Evolutionary conservation across 2,329 filamentous ascomycete genomes (phyloP).

Genomic region (Microascus cirrosus): DNA sequence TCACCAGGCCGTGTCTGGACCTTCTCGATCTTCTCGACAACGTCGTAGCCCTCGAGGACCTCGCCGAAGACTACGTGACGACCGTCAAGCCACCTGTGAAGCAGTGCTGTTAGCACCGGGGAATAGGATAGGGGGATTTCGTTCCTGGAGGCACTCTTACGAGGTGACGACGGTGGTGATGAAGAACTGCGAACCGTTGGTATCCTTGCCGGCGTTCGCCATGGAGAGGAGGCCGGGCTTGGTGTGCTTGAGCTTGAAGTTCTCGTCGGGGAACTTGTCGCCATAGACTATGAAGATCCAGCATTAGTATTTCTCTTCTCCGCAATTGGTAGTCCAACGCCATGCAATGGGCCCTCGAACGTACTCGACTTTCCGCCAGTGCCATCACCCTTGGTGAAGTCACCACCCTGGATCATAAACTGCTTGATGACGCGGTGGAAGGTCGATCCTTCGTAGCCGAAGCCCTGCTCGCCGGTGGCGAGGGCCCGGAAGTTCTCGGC

Average conservation of each 20-base stretch:
- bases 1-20: conserved; percentile 53
- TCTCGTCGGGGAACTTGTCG: conserved; percentile 75
- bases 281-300: conserved; percentile 54
- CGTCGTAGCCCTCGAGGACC: conserved; percentile 74
- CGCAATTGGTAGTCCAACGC: not conserved
- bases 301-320: not conserved
- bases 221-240: conserved; percentile 76
- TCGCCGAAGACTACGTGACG: conserved; percentile 82
- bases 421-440: conserved; percentile 88
- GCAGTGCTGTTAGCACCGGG: not conserved
- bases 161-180: conserved; percentile 74
- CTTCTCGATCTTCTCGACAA: conserved; percentile 71
- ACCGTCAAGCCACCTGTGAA: conserved; percentile 64
- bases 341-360: conserved; percentile 13
- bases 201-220: conserved; percentile 77
- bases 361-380: conserved; percentile 77
- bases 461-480: conserved; percentile 77
- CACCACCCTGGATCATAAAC: conserved; percentile 88
- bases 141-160: conserved; percentile 30
- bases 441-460: conserved; percentile 66
- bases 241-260: conserved; percentile 91
- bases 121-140: not conserved
- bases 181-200: conserved; percentile 86
- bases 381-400: conserved; percentile 74
- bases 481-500: conserved; percentile 66